Conservation (phyloP, 345 rosid genomes). For the Kandelia obovata region DNA sequence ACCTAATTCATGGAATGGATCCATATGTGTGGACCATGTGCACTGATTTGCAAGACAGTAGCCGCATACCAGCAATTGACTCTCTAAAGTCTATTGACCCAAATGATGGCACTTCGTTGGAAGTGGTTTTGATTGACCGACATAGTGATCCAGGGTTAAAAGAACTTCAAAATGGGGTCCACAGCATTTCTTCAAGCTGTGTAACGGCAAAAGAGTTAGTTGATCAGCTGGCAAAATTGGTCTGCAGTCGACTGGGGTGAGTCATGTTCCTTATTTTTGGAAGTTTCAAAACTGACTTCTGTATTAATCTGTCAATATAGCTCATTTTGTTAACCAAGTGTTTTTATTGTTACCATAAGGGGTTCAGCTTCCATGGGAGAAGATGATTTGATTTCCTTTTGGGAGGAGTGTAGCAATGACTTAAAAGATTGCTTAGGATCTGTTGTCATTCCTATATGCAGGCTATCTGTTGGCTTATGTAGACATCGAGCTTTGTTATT, state of each 20-base stretch:
- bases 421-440: constrained; percentile 81
- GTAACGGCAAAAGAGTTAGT: constrained; percentile 81
- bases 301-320: background rate
- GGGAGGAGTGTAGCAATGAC: constrained; percentile 79
- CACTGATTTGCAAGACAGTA: constrained; percentile 75
- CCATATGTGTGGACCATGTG: constrained; percentile 91
- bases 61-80: constrained; percentile 90
- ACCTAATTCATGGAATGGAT: constrained; percentile 79
- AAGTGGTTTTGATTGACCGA: constrained; percentile 78
- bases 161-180: constrained; percentile 79
- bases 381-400: constrained; percentile 59
- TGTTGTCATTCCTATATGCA: constrained; percentile 86
- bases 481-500: constrained; percentile 92
- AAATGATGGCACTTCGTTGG: constrained; percentile 50
- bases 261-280: constrained; percentile 27
- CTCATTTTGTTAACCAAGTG: constrained; percentile 25
- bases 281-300: constrained; percentile 11
- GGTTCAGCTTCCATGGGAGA: constrained; percentile 64
- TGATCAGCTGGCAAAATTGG: constrained; percentile 91
- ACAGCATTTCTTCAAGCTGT: constrained; percentile 61
- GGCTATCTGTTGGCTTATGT: constrained; percentile 89
- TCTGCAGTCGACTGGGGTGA: constrained; percentile 91
- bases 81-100: constrained; percentile 76
- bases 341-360: constrained; percentile 43
- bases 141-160: constrained; percentile 73